A percentile compares a stretch with the other conserved stretches of the same genome.
Evolutionary conservation across 2,329 filamentous ascomycete species (phyloP).

Genomic region (Onygenales sp.): DNA sequence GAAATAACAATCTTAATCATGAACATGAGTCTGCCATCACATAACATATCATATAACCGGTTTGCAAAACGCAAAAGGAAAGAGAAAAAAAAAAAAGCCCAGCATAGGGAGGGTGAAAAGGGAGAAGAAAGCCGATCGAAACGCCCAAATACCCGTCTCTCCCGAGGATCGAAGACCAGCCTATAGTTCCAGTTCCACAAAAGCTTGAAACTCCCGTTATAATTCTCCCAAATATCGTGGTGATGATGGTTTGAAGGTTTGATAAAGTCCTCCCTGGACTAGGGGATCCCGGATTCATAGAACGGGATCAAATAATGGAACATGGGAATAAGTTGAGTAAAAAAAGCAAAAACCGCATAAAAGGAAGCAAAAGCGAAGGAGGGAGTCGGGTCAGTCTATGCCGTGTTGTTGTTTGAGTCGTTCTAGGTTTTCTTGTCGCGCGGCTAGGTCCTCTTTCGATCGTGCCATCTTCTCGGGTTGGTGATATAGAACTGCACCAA

Average conservation of each 20-base stretch:
- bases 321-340: neutral
- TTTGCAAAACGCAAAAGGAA: neutral
- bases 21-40: neutral
- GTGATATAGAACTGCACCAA: slow-evolving; percentile 57
- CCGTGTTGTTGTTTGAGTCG: slow-evolving; percentile 95
- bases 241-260: neutral
- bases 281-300: neutral
- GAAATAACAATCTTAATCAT: neutral
- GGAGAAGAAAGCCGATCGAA: neutral
- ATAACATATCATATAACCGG: neutral
- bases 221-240: neutral
- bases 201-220: neutral
- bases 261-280: neutral
- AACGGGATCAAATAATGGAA: neutral
- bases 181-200: neutral
- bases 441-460: slow-evolving; percentile 87
- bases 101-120: neutral
- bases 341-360: slow-evolving; percentile 17
- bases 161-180: neutral
- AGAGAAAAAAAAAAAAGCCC: neutral
- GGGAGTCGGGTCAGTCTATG: slow-evolving; percentile 66
- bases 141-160: neutral
- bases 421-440: slow-evolving; percentile 94
- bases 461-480: slow-evolving; percentile 71
- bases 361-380: neutral